Conservation (phyloP, 352 stramenopile genomes). For the Phytophthora podocarpi region DNA sequence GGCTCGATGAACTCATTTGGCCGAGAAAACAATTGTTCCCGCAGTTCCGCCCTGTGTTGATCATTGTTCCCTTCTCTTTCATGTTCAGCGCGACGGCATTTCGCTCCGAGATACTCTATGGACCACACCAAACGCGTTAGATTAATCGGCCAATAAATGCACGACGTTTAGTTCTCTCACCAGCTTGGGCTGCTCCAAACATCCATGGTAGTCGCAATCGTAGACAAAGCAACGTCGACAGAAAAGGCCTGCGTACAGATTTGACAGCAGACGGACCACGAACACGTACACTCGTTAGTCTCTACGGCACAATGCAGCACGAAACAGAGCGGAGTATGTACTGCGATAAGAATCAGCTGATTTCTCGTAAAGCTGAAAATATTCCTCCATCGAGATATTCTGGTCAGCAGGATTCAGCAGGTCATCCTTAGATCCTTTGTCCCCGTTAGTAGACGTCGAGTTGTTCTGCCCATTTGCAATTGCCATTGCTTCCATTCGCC, state of each 20-base stretch:
- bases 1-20: slow-evolving; percentile 34
- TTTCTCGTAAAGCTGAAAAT: slow-evolving; percentile 64
- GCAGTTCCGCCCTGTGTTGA: slow-evolving; percentile 71
- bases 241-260: slow-evolving; percentile 55
- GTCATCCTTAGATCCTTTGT: slow-evolving; percentile 2
- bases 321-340: slow-evolving; percentile 25
- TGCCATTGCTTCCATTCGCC: slow-evolving; percentile 25
- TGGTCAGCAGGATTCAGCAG: slow-evolving; percentile 1
- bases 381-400: slow-evolving; percentile 41
- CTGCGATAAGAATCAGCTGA: slow-evolving; percentile 70
- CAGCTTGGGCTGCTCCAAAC: slow-evolving; percentile 57
- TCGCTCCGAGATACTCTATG: slow-evolving; percentile 62
- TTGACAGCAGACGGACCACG: background rate
- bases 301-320: background rate
- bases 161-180: slow-evolving; percentile 22
- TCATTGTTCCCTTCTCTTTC: slow-evolving; percentile 45
- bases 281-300: background rate
- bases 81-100: slow-evolving; percentile 56
- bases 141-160: background rate
- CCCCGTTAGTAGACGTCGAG: background rate
- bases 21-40: slow-evolving; percentile 80
- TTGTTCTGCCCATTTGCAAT: slow-evolving; percentile 14
- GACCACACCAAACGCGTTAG: slow-evolving; percentile 5
- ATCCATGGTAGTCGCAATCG: slow-evolving; percentile 86
- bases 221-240: slow-evolving; percentile 85